Base-by-base conservation (phyloP, 2,329 filamentous ascomycete genomes). In the Ampelomyces quisqualis region DNA sequence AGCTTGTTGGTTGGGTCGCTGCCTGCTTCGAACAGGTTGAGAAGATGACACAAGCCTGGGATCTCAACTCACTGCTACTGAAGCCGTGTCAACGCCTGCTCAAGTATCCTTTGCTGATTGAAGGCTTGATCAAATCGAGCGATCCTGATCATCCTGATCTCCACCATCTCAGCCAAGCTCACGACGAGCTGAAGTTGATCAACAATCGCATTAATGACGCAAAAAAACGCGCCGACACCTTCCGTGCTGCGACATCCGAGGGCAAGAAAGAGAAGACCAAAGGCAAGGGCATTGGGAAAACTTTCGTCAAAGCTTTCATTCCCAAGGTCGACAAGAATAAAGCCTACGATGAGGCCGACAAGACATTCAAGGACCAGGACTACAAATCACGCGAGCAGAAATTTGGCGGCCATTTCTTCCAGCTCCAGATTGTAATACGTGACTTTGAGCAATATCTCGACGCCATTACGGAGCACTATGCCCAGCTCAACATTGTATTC, bases 51-150 rank as follows among this genome's bases (percentile, higher is more conserved):
- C 82, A 84, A 18, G 91, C 93, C 0, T 98, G 93, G 93, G 88
- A 95, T 67, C 70, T 98, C 46, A 90, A 96, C 67, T 95, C 93
- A 0, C 76, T 98, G n/a, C 79, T 98, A 14, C 91, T 98, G 62
- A 98, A 98, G 69, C 93, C 93, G 2, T 90, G 95, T 67, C 93
- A 98, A 70, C 82, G 93, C 33, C 85, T 97, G 48, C 84, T 91
- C 22, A 96, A 96, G 61, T 98, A 97, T 62, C 90, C 90, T 3
- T 83, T 95, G 31, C 75, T 98, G 27, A 80, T 98, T 30, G 81
- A 83, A 22, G 84, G 90, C 41, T 75, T 98, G 8, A 75, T 94
- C 17, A 83, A 90, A 49, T 80, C 85, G 41, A 97, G 91, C 0
- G 85, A 88, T 0, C 70, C 77, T 7, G 84, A 90, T 49, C 93